phyloP scores from a whole-genome alignment of 148 eudicot genomes.

The Amaranthus palmeri region DNA sequence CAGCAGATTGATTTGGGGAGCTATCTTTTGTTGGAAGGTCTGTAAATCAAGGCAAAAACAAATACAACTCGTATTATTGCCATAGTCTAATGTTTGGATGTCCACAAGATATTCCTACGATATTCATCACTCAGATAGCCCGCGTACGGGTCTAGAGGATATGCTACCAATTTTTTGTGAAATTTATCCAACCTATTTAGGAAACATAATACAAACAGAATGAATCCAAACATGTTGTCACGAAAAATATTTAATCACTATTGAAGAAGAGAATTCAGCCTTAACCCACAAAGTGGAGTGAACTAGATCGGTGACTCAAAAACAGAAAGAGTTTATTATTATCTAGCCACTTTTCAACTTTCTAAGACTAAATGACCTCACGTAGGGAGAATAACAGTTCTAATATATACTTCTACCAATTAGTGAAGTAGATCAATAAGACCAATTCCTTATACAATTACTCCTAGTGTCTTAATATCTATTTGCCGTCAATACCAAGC shows the following conservation, averaged over 20 bases:
- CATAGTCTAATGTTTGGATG: background rate
- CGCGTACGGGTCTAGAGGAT: background rate
- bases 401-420: background rate
- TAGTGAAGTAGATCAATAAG: background rate
- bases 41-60: constrained; percentile 12
- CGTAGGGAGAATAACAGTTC: background rate
- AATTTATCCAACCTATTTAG: background rate
- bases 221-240: too few species aligned
- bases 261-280: background rate
- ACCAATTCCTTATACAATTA: background rate
- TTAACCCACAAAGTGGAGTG: background rate
- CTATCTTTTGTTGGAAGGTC: constrained; percentile 17
- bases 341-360: background rate
- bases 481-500: background rate
- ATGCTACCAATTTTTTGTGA: background rate
- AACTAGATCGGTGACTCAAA: background rate
- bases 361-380: background rate
- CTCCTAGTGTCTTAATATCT: too few species aligned
- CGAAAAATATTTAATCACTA: background rate
- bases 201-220: background rate
- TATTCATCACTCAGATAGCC: background rate
- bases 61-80: background rate
- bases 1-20: constrained; percentile 14
- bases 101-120: background rate
- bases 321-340: background rate